A percentile compares a stretch with the other conserved stretches of the same genome.
Evolutionary conservation across 768 basidiomycete genomes (phyloP).

Genomic region (Mycena floridula): DNA sequence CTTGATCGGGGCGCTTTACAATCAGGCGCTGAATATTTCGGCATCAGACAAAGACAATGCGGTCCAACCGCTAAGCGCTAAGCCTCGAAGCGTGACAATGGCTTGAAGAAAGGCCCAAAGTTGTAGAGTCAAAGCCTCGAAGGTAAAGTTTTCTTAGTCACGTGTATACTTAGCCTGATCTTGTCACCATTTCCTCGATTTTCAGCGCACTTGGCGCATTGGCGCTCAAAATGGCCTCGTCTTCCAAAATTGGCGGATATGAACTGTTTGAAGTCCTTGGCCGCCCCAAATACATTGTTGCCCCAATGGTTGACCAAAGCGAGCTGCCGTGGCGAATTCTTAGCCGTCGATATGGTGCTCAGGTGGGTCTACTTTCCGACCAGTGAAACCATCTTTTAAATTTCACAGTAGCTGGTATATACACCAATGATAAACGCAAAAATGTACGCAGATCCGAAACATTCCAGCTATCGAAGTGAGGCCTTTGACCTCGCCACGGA

Average conservation of each 20-base stretch:
- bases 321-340: conserved; percentile 94
- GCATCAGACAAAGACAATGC: too few species aligned
- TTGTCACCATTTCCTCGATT: not conserved
- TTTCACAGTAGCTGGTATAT: conserved; percentile 60
- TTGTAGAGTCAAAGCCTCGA: too few species aligned
- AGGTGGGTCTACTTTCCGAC: conserved; percentile 36
- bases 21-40: too few species aligned
- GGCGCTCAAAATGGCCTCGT: not conserved
- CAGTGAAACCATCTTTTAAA: not conserved
- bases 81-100: too few species aligned
- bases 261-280: conserved; percentile 83
- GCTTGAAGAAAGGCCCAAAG: too few species aligned
- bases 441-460: conserved; percentile 55
- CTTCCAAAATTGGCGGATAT: conserved; percentile 60
- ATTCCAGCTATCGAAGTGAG: conserved; percentile 51
- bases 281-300: conserved; percentile 85
- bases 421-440: conserved; percentile 99
- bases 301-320: conserved; percentile 98
- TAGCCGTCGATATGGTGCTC: conserved; percentile 75
- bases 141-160: not conserved
- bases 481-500: conserved; percentile 63
- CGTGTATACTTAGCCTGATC: not conserved
- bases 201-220: not conserved
- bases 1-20: too few species aligned
- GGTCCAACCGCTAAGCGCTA: too few species aligned